Base-by-base conservation (phyloP, 1,284 basidiomycete genomes). In the Pseudozyma sp. region DNA sequence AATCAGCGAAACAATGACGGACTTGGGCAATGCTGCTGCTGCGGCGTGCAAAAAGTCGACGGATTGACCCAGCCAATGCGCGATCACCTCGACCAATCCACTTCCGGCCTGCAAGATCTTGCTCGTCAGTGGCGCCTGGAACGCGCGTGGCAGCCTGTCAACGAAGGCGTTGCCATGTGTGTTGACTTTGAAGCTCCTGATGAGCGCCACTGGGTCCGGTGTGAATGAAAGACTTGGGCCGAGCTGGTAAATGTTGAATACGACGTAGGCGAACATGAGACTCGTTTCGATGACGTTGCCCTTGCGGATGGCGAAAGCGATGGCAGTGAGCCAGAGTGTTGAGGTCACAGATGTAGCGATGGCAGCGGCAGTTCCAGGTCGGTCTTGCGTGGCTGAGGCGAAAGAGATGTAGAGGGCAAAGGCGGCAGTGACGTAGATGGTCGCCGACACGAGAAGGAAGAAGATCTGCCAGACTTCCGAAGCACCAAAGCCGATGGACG, bases 221-320 rank as follows among this genome's bases (percentile, higher is more conserved):
- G 79, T 73, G 38, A 83, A 80, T 6, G 77, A 62, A 5, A 82
- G 67, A 40, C 75, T 77, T 18, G 78, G 67, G 2, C 78, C 73
- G 12, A 84, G 70, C 52, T 82, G 79, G 50, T 78, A 83, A 52
- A 85, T 78, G 64, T 85, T 85, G 60, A 81, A 85, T 5, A 79
- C 77, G 18, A 83, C 82, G 48, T 85, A 85, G 35, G 80, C 81
- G 51, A 82, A 79, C 69, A 85, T 83, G 43, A 85, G 66, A 13
- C 68, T 63, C 14, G 83, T 85, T 59, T 85, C 83, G 47, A 85
- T 78, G 48, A 85, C 83, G 53, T 85, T 83, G 25, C 81, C 83
- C 55, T 80, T 79, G 12, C 77, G 68, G 8, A 84, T 77, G n/a
- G 78, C 81, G 31, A 85, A 82, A 1, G 82, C 81, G 52, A 85